These are phyloP conservation scores for Yamadazyma atmosphaerica DNA, from an alignment of 1,139 yeast genomes.

Conservation along the genomic window DNA sequence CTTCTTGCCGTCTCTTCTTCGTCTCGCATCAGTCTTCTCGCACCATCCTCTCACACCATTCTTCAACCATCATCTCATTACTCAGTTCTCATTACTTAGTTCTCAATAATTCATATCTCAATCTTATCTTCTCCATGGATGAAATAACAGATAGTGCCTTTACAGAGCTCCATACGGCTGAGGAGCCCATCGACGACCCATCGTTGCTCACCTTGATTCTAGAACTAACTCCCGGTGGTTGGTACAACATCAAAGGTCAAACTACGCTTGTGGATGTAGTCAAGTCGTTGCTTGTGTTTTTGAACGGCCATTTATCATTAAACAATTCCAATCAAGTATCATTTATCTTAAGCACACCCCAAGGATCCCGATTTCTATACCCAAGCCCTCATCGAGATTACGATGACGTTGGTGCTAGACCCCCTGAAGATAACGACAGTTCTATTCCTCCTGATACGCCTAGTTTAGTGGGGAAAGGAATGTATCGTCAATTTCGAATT, in stretches of 20 bases:
- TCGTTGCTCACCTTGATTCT: slow-evolving; percentile 76
- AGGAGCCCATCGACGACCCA: slow-evolving; percentile 60
- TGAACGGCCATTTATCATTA: slow-evolving; percentile 85
- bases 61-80: too few relatives aligned
- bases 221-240: slow-evolving; percentile 76
- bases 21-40: too few relatives aligned
- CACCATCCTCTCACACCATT: background rate
- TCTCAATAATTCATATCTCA: background rate
- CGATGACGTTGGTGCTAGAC: slow-evolving; percentile 17
- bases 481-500: slow-evolving; percentile 84
- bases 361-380: slow-evolving; percentile 69
- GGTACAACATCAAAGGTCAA: slow-evolving; percentile 56
- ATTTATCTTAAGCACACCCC: slow-evolving; percentile 73
- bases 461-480: slow-evolving; percentile 34
- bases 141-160: slow-evolving; percentile 72
- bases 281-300: slow-evolving; percentile 62
- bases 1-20: too few relatives aligned
- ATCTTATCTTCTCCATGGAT: slow-evolving; percentile 49
- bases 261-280: slow-evolving; percentile 54
- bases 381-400: slow-evolving; percentile 48
- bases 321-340: slow-evolving; percentile 86
- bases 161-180: slow-evolving; percentile 40
- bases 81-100: too few relatives aligned
- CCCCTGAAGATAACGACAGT: slow-evolving; percentile 4
- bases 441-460: background rate